Evolutionary conservation across 345 rosid genomes (phyloP), one percentile per base, ranked within the genome.

Genomic region (Citrus mangshanensis): DNA sequence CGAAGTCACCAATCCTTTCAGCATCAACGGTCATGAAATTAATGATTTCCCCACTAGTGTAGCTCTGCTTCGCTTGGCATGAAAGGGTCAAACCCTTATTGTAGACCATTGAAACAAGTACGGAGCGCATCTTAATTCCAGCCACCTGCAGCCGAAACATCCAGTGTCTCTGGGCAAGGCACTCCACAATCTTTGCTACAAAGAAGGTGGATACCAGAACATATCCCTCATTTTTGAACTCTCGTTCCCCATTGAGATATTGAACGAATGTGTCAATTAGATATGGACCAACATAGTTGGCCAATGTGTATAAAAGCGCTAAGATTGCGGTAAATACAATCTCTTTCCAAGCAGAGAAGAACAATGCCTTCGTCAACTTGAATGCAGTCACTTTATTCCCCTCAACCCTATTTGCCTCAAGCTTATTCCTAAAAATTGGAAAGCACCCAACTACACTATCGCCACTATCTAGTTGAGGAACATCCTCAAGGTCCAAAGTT

Each of bases 21-120:
- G 93, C 91, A 84, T 90, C 96, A 28, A 90, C 94, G 2, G 91
- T 83, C 90, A 92, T 90, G 77, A 88, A 81, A 79, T 92, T 92
- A 68, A 92, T 89, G 63, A 92, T 89, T 86, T 92, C 96, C 28
- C 94, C 96, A 59, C 93, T 90, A 21, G 88, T 90, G 55, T 83
- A 87, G 9, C 89, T 86, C 74, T 88, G 89, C 77, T 85, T 89
- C 13, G 91, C 85, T 6, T 82, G 88, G 61, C 86, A 78, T 12
- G 93, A 89, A 77, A 92, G 91, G 2, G 86, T 87, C 79, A 92
- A 75, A 59, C 89, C 90, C 79, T 92, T 92, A 54, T 89, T 88
- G 55, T 92, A 92, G 72, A 92, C 84, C 90, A 84, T 84, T 0
- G 89, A 83, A 22, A 89, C 89, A 58, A 90, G 72, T 28, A 84